phyloP scores from a whole-genome alignment of 2,329 filamentous ascomycete genomes.

The Cladosporium sp. region DNA sequence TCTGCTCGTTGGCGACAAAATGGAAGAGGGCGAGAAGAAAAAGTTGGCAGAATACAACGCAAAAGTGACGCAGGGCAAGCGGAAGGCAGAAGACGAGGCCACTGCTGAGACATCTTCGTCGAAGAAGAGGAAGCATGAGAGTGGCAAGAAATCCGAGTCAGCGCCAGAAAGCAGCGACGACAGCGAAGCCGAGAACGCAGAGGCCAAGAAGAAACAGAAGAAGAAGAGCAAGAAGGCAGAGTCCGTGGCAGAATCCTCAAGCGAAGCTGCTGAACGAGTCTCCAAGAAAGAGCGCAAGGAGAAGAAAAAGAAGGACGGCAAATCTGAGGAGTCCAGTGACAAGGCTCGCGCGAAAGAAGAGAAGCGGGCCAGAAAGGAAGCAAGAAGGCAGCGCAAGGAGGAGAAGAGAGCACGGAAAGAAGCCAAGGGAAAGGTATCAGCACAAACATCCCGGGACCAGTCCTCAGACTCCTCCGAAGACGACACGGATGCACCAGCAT shows the following conservation, averaged over 20 bases:
- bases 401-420: slow-evolving; percentile 36
- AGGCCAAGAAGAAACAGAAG: slow-evolving; percentile 25
- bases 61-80: slow-evolving; percentile 1
- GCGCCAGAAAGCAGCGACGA: slow-evolving; percentile 14
- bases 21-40: slow-evolving; percentile 32
- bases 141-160: slow-evolving; percentile 20
- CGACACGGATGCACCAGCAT: slow-evolving; percentile 30
- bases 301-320: slow-evolving; percentile 20
- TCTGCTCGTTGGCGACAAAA: slow-evolving; percentile 58
- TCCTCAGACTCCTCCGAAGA: slow-evolving; percentile 12
- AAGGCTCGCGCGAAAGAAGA: slow-evolving; percentile 40
- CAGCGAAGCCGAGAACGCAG: slow-evolving; percentile 12
- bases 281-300: slow-evolving; percentile 23
- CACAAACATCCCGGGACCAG: slow-evolving; percentile 13
- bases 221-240: slow-evolving; percentile 13
- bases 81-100: slow-evolving; percentile 16
- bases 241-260: slow-evolving; percentile 19
- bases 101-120: neutral
- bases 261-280: slow-evolving; percentile 37
- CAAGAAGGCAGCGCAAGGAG: slow-evolving; percentile 47
- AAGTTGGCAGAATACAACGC: neutral
- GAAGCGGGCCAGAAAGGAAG: slow-evolving; percentile 43
- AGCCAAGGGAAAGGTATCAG: slow-evolving; percentile 5
- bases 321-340: slow-evolving; percentile 21
- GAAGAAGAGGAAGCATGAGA: slow-evolving; percentile 21